These are phyloP conservation scores for Skeletonema menzelii DNA, from an alignment of 108 stramenopile species.

Conservation along the genomic window DNA sequence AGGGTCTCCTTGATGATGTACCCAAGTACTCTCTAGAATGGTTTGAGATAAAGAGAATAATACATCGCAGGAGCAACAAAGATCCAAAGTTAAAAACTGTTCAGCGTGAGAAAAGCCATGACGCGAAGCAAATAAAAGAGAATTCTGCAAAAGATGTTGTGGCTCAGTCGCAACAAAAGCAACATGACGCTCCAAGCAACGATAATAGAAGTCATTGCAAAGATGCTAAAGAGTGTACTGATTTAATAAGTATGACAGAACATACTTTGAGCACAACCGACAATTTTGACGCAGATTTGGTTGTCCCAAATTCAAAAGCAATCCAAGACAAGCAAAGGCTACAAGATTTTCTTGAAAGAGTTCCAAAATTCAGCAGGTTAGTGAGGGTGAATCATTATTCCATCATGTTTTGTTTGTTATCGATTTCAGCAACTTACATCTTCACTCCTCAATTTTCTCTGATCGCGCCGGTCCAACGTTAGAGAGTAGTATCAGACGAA, in stretches of 20 bases:
- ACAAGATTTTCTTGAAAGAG: background rate
- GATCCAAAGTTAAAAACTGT: background rate
- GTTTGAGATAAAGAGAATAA: conserved; percentile 6
- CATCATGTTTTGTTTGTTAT: too few relatives aligned
- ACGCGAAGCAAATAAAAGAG: background rate
- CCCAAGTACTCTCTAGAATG: conserved; percentile 15
- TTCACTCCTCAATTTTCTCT: background rate
- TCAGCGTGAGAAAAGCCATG: background rate
- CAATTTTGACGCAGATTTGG: background rate
- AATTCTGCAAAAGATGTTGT: background rate
- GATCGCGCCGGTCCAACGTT: background rate
- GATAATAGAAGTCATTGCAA: background rate
- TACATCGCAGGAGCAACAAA: background rate
- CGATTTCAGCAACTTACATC: too few relatives aligned
- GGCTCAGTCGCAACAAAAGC: background rate
- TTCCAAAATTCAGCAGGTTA: background rate
- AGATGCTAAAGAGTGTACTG: background rate
- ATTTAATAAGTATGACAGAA: background rate
- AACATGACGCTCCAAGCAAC: background rate
- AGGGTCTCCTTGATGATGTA: background rate
- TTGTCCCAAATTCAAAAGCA: background rate
- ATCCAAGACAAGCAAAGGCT: background rate
- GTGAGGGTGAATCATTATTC: background rate
- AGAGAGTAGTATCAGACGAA: background rate
- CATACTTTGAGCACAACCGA: background rate